Base-by-base conservation (phyloP, 2,329 filamentous ascomycete species). In the Aspergillus japonicus region DNA sequence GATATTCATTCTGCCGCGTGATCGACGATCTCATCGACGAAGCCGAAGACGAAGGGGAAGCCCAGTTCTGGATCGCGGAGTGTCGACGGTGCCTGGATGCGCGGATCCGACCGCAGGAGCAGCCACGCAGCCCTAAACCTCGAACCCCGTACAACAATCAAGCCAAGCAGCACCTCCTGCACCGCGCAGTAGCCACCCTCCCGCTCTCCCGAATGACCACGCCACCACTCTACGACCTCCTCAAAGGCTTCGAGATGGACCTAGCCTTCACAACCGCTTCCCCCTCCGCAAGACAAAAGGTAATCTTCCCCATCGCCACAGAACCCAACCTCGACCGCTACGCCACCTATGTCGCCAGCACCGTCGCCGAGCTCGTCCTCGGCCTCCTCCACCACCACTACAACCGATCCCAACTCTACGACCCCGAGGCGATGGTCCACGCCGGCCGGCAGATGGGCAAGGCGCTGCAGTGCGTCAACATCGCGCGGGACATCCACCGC, bases 391-490 rank as follows among this genome's bases (percentile, higher is more conserved):
- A 55, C n/a, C 33, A 16, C 24, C 11, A 16, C n/a, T 2, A 21
- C 19, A 14, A 48, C 6, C 3, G 10, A 4, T 2, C 42, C 4
- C 42, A 29, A 1, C n/a, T 12, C 23, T 44, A 44, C 39, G 14
- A 23, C 19, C 4, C 2, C 26, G 11, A 4, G 11, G 1, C 11
- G 23, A 14, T 24, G 12, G 23, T 4, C 8, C 78, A 81, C 29
- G 19, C 63, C 50, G 1, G 39, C 39, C 39, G 56, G 11, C 19
- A 31, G 0, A 91, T 91, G 89, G 89, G 89, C 0, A 82, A 89
- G 35, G 89, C 89, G 1, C 76, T 92, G n/a, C 89, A 92, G 68
- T 91, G 89, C 66, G 85, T 90, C 67, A 92, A 92, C 68, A 91
- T 92, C 62, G 87, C 88, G 3, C 85, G 89, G 23, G 89, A 92